A percentile compares a stretch with the other conserved stretches of the same genome.
phyloP scores from a whole-genome alignment of 1,139 yeast species.

The Yamadazyma membranifaciens region DNA sequence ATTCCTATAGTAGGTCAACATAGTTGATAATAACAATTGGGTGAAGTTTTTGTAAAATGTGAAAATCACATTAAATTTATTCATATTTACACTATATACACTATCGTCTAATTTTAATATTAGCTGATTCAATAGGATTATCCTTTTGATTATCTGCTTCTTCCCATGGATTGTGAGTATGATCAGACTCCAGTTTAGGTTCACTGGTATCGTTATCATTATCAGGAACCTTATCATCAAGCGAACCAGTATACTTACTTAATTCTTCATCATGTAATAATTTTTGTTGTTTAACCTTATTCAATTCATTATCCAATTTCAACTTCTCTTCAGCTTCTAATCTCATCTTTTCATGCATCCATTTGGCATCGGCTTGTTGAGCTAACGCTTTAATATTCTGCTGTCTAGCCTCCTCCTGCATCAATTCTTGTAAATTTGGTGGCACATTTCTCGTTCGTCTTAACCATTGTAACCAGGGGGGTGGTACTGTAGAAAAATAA shows the following conservation, averaged over 20 bases:
- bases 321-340: slow-evolving; percentile 32
- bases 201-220: not conserved
- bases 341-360: slow-evolving; percentile 44
- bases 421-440: slow-evolving; percentile 64
- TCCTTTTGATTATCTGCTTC: slow-evolving; percentile 27
- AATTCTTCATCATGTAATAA: not conserved
- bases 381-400: slow-evolving; percentile 55
- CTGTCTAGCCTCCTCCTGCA: slow-evolving; percentile 57
- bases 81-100: slow-evolving; percentile 1
- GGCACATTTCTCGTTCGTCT: slow-evolving; percentile 57
- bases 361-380: slow-evolving; percentile 56
- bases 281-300: slow-evolving; percentile 23
- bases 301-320: slow-evolving; percentile 35
- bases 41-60: too few relatives aligned
- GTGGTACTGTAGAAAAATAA: slow-evolving; percentile 51
- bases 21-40: too few relatives aligned
- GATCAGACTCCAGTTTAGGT: not conserved
- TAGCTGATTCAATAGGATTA: slow-evolving; percentile 37
- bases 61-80: not conserved
- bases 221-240: not conserved
- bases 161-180: slow-evolving; percentile 33
- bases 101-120: slow-evolving; percentile 9
- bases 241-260: not conserved
- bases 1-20: too few relatives aligned
- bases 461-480: slow-evolving; percentile 85